Base-by-base conservation (phyloP, 208 protist genomes). In the Angomonas desouzai region DNA sequence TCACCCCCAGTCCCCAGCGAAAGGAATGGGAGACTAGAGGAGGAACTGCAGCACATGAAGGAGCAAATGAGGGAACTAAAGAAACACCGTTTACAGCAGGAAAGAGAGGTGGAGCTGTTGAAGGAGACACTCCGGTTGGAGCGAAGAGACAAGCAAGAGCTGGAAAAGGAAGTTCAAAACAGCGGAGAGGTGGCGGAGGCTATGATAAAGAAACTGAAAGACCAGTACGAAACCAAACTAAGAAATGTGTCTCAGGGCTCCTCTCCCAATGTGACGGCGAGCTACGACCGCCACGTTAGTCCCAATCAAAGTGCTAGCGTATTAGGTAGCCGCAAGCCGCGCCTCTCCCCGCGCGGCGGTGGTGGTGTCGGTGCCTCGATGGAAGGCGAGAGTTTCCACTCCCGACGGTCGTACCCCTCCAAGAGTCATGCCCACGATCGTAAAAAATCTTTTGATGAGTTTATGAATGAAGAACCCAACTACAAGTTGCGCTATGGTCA, bases 381-480 rank as follows among this genome's bases (percentile, higher is more conserved):
- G n/a, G 36, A 45, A 65, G 11, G 22, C 1, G 30, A 48, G 34
- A 61, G 66, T 51, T 55, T 25, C 38, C 43, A 48, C 0, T 25
- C 55, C 13, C 48, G n/a, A n/a, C n/a, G 51, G 0, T 25, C 57
- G 23, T 9, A 13, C 1, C 58, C 29, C 4, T 65, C 55, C 27
- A 57, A 48, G 27, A 30, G 28, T 2, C 48, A 2, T 22, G 22
- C 25, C 27, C 43, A 13, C 1, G 51, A 32, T 2, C 68, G 58
- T 3, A 62, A 47, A 27, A 63, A 70, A 33, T 76, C 67, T 4
- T 92, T 87, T 75, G 85, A 92, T 32, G 79, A 84, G 23, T 92
- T 84, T 66, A 92, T 92, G 85, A 55, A 80, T 23, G 74, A 87
- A 58, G 76, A 83, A 36, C 75, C 85, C 34, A 68, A 63, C 11